Base-by-base conservation (phyloP, 73 alveolate genomes). In the Effrenium voratum region DNA sequence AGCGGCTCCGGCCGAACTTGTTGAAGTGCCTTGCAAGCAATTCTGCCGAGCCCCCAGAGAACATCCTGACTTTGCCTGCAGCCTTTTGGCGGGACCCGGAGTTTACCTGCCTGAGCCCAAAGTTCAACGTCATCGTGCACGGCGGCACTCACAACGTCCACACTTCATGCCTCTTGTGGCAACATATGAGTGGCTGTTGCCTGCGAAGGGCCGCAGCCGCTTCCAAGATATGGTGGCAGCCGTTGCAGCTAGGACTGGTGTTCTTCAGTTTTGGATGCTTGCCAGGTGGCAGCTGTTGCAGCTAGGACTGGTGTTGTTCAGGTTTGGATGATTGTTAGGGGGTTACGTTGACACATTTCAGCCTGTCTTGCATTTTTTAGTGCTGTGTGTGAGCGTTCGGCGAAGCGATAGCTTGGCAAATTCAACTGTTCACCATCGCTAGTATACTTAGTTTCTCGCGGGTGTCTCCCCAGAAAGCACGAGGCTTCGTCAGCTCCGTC, bases 31-130 rank as follows among this genome's bases (percentile, higher is more conserved):
- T 60, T 6, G 5, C 6, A 3, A 8, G 38, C 5, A 36, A 60
- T 36, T 60, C 73, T 36, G 73, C 34, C 5, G 38, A 60, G 73
- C 73, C n/a, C 28, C 73, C 73, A 30, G 73, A 60, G 38, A 60
- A 5, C 34, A 22, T 60, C 73, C n/a, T 60, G 73, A 60, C 73
- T 3, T 6, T 60, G 15, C 73, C 73, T 22, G 73, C 73, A 8
- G 73, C 73, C n/a, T 60, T 60, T 36, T 60, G 73, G 73, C 73
- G 73, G 73, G 73, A 60, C 28, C 38, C 73, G n/a, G 73, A 60
- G 73, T 60, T 60, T 60, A 36, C 28, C 73, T 60, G 73, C 73
- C 73, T 36, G 38, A 60, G 28, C 38, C 15, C 73, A 3, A 36
- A 60, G 34, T 30, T 22, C 73, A 60, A 60, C n/a, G 73, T 60